Evolutionary conservation across 768 basidiomycete genomes (phyloP).

Genomic region (Lentinus brumalis): DNA sequence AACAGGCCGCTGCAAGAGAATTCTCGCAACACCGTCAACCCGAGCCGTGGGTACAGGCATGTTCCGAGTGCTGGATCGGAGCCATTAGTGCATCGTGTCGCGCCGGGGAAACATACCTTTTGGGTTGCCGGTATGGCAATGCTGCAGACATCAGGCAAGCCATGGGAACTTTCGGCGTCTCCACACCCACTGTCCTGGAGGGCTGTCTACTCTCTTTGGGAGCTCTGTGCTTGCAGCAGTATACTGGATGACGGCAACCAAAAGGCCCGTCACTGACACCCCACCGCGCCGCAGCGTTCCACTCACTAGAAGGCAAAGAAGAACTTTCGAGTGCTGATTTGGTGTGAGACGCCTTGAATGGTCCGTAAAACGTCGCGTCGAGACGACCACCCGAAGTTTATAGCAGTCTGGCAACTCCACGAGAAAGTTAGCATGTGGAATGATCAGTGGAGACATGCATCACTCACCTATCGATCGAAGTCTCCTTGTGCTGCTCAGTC

Average conservation of each 20-base stretch:
- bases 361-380: too few species aligned
- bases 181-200: background rate
- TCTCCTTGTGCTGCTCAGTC: too few species aligned
- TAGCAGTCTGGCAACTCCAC: too few species aligned
- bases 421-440: too few species aligned
- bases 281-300: too few species aligned
- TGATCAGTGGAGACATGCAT: too few species aligned
- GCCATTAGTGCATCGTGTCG: background rate
- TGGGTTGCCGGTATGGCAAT: conserved; percentile 6
- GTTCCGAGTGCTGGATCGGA: background rate
- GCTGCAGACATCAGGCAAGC: conserved; percentile 1
- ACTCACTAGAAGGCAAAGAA: too few species aligned
- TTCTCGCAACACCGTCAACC: background rate
- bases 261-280: conserved; percentile 3
- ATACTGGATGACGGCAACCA: background rate
- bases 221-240: background rate
- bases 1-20: background rate
- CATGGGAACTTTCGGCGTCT: conserved; percentile 2
- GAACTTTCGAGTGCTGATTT: background rate
- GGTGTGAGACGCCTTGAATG: too few species aligned
- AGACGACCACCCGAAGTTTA: too few species aligned
- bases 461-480: too few species aligned
- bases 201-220: background rate
- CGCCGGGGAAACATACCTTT: background rate
- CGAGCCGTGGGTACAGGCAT: background rate